Conservation (phyloP, 2,329 filamentous ascomycete species). For the Cephalotrichum gorgonifer region DNA sequence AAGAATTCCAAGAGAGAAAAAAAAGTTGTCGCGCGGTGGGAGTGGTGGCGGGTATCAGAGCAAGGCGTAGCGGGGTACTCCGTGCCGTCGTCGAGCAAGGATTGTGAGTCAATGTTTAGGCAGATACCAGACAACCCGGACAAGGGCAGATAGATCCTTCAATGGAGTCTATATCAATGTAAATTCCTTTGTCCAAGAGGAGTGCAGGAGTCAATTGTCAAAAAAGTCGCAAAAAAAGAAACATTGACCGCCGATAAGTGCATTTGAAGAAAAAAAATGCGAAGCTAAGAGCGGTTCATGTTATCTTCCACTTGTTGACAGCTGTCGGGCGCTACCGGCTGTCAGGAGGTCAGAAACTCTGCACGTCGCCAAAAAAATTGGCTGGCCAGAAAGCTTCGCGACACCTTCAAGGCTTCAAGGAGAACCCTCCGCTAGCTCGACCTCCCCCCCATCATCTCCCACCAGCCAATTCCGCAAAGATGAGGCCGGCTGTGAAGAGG, state of each 20-base stretch:
- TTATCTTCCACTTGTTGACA: neutral
- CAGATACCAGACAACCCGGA: too few relatives aligned
- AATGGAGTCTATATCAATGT: too few relatives aligned
- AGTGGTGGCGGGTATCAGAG: neutral
- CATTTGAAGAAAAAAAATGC: neutral
- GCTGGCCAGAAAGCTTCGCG: too few relatives aligned
- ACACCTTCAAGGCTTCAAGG: conserved; percentile 2
- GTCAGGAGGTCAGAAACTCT: neutral
- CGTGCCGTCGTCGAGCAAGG: too few relatives aligned
- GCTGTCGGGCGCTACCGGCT: neutral
- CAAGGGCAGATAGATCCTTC: too few relatives aligned
- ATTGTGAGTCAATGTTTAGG: too few relatives aligned
- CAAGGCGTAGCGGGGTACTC: neutral
- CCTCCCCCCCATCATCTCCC: conserved; percentile 3
- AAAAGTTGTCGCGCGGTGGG: neutral
- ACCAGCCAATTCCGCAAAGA: conserved; percentile 8
- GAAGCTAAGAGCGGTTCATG: neutral
- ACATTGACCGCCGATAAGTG: too few relatives aligned
- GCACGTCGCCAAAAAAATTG: conserved; percentile 8
- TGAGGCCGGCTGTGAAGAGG: conserved; percentile 11
- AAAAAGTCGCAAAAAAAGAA: neutral
- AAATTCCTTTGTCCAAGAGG: too few relatives aligned
- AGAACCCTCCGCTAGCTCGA: neutral
- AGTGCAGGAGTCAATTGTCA: too few relatives aligned
- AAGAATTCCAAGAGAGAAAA: neutral